Conservation (phyloP, 176 grass and related monocot genomes). For the Avena atlantica region DNA sequence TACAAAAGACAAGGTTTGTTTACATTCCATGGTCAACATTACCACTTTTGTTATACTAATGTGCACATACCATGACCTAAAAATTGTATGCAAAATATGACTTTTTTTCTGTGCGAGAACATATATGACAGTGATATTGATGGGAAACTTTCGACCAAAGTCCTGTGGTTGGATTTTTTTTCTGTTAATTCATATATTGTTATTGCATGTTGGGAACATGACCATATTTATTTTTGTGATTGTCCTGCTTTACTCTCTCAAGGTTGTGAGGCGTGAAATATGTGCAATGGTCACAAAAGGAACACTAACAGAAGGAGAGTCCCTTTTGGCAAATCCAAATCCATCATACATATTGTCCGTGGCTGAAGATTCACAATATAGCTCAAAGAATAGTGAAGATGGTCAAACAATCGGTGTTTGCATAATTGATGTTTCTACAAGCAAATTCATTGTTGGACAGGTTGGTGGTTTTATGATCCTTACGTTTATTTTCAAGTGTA, state of each 20-base stretch:
- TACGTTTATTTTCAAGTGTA: slow-evolving; percentile 36
- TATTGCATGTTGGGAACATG: slow-evolving; percentile 1
- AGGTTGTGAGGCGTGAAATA: slow-evolving; percentile 99
- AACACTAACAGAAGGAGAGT: slow-evolving; percentile 89
- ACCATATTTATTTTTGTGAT: slow-evolving; percentile 25
- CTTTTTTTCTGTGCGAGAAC: slow-evolving; percentile 9
- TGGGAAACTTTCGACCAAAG: background rate
- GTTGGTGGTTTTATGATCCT: slow-evolving; percentile 50
- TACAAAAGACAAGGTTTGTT: slow-evolving; percentile 91
- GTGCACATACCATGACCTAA: slow-evolving; percentile 21
- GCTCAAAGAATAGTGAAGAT: slow-evolving; percentile 53
- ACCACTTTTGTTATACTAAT: background rate
- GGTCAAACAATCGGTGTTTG: slow-evolving; percentile 73
- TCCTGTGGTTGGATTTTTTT: slow-evolving; percentile 16
- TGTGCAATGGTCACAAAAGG: slow-evolving; percentile 93
- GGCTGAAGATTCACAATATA: slow-evolving; percentile 62
- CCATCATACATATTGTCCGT: slow-evolving; percentile 82
- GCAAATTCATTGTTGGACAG: slow-evolving; percentile 96
- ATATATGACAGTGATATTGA: slow-evolving; percentile 8
- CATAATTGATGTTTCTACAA: slow-evolving; percentile 93
- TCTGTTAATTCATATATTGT: slow-evolving; percentile 25
- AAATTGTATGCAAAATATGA: slow-evolving; percentile 20
- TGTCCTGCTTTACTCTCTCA: slow-evolving; percentile 52
- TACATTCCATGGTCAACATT: slow-evolving; percentile 30
- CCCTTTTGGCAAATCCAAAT: slow-evolving; percentile 81